Conservation (phyloP, 805 yeast species). For the Candida qinlingensis region DNA sequence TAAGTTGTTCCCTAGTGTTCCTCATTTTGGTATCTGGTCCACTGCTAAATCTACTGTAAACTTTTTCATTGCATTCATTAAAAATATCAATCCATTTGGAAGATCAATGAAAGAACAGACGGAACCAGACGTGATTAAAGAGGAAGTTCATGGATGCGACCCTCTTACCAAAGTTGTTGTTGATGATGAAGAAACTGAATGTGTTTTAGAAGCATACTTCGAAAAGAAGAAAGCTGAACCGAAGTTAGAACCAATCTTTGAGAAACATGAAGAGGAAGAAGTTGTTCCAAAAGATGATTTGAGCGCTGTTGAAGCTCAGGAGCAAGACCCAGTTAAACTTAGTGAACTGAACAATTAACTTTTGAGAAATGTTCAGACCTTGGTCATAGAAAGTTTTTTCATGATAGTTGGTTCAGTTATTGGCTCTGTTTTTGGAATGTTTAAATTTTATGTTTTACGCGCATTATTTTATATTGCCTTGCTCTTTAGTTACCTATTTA, state of each 20-base stretch:
- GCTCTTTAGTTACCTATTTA: neutral
- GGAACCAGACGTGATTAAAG: neutral
- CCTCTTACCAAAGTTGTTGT: neutral
- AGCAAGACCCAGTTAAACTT: neutral
- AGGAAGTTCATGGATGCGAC: neutral
- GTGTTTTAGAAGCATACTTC: neutral
- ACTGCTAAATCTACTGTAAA: neutral
- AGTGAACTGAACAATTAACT: neutral
- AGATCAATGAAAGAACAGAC: neutral
- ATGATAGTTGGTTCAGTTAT: neutral
- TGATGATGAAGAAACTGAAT: slow-evolving; percentile 1
- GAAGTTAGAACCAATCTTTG: neutral
- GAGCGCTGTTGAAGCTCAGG: neutral
- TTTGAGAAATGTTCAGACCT: too few species aligned
- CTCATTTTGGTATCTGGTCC: neutral
- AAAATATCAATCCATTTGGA: neutral
- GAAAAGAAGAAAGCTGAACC: neutral
- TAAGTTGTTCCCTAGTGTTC: neutral
- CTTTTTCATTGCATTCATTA: neutral
- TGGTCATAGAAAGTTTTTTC: too few species aligned
- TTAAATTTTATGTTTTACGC: neutral
- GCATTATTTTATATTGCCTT: neutral
- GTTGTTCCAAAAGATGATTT: neutral
- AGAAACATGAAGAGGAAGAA: neutral
- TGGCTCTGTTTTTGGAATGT: neutral